Evolutionary conservation across 345 rosid genomes (phyloP).

Genomic region (Moringa oleifera): DNA sequence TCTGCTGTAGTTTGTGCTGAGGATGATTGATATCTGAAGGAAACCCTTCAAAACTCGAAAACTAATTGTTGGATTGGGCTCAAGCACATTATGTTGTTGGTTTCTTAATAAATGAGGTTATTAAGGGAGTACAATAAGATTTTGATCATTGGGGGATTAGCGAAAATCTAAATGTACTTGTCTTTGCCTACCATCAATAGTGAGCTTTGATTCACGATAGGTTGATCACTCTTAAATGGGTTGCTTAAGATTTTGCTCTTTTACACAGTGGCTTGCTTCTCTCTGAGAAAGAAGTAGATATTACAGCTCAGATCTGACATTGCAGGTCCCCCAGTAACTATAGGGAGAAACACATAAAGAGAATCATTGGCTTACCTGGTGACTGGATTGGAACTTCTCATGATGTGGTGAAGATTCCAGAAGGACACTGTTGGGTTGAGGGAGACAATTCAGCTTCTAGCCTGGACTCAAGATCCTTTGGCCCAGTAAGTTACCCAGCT

Average conservation of each 20-base stretch:
- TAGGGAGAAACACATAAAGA: slow-evolving; percentile 70
- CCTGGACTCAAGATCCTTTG: slow-evolving; percentile 75
- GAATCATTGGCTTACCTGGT: slow-evolving; percentile 88
- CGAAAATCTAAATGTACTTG: too few relatives aligned
- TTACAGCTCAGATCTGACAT: slow-evolving; percentile 15
- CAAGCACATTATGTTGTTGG: neutral
- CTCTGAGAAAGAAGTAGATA: neutral
- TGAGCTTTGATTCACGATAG: neutral
- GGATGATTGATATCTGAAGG: neutral
- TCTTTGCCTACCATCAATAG: neutral
- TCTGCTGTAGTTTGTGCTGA: neutral
- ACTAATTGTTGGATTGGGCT: neutral
- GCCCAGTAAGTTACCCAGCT: slow-evolving; percentile 55
- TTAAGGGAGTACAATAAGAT: neutral
- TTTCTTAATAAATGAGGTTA: neutral
- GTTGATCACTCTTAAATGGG: neutral
- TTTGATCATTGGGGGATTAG: neutral
- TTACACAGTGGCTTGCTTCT: neutral
- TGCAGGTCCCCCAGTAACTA: slow-evolving; percentile 68
- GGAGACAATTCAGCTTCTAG: slow-evolving; percentile 69
- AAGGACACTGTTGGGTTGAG: slow-evolving; percentile 97
- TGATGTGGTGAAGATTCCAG: slow-evolving; percentile 64
- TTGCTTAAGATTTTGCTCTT: too few relatives aligned
- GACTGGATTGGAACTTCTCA: slow-evolving; percentile 62
- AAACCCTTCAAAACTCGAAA: too few relatives aligned